These are phyloP conservation scores for Phytophthora cactorum DNA, from an alignment of 352 stramenopile species.

Conservation along the genomic window DNA sequence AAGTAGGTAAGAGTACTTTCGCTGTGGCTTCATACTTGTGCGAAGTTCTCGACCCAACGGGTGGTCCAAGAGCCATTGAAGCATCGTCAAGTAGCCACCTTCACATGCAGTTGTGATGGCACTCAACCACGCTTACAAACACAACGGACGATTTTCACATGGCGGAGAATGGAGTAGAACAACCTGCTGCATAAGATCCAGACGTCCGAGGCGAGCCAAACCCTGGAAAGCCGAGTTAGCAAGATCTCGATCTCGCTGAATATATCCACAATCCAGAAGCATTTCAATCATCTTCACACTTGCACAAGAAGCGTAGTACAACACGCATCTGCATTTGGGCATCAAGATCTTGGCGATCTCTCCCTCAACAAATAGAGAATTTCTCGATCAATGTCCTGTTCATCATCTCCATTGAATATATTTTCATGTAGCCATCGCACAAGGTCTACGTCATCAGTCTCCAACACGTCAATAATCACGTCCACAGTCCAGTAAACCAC, in stretches of 20 bases:
- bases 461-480: neutral
- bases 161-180: neutral
- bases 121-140: neutral
- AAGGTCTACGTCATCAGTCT: neutral
- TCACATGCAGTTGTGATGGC: neutral
- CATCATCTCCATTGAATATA: neutral
- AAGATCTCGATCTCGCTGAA: neutral
- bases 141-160: neutral
- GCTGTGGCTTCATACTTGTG: neutral
- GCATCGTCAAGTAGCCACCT: constrained; percentile 6
- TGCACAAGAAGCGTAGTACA: neutral
- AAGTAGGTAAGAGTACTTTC: neutral
- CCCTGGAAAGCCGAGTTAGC: neutral
- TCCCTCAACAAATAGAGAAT: neutral
- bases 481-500: neutral
- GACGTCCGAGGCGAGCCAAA: neutral
- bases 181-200: neutral
- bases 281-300: neutral
- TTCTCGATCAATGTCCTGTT: neutral
- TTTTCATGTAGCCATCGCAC: neutral
- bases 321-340: neutral
- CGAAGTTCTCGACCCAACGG: constrained; percentile 6
- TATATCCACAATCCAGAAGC: neutral
- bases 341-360: neutral
- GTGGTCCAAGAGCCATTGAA: constrained; percentile 15